A percentile compares a stretch with the other conserved stretches of the same genome.
Conservation (phyloP, 2,329 filamentous ascomycete species). For the Bipolaris cookei region DNA sequence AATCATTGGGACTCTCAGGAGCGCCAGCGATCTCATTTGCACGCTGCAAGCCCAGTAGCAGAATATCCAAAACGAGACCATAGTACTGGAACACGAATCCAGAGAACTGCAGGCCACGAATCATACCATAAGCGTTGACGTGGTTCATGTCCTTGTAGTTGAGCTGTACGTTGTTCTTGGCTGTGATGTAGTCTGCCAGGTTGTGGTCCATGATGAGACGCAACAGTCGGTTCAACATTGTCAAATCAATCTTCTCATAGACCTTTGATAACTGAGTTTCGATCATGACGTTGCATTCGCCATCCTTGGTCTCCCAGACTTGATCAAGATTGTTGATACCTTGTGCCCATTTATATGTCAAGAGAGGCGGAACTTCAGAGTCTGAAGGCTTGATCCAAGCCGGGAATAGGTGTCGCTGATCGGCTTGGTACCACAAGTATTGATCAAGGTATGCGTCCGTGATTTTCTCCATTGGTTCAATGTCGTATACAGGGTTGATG, state of each 20-base stretch:
- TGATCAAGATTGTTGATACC: constrained; percentile 97
- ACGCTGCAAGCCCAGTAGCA: constrained; percentile 89
- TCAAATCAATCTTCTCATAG: constrained; percentile 98
- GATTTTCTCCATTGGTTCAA: constrained; percentile 99
- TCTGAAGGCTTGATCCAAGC: constrained; percentile 99
- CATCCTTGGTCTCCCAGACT: constrained; percentile 92
- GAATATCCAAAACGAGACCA: constrained; percentile 89
- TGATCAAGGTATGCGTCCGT: constrained; percentile 98
- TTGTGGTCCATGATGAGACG: constrained; percentile 99
- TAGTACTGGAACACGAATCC: constrained; percentile 99
- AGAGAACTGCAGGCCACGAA: constrained; percentile 95
- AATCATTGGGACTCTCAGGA: constrained; percentile 93
- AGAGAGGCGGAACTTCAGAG: constrained; percentile 90
- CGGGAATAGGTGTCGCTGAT: constrained; percentile 95
- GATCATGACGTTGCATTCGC: constrained; percentile 98
- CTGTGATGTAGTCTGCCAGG: constrained; percentile 96
- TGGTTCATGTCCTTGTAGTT: constrained; percentile 99
- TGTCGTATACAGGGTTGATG: constrained; percentile 98
- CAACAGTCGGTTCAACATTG: constrained; percentile 88
- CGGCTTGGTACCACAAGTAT: constrained; percentile 98
- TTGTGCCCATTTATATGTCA: constrained; percentile 99
- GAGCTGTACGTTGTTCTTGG: constrained; percentile 98
- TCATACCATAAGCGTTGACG: constrained; percentile 98
- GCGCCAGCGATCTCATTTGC: constrained; percentile 98
- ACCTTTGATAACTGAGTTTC: constrained; percentile 99